phyloP scores from a whole-genome alignment of 2,329 filamentous ascomycete genomes.

The Phialophora expanda region DNA sequence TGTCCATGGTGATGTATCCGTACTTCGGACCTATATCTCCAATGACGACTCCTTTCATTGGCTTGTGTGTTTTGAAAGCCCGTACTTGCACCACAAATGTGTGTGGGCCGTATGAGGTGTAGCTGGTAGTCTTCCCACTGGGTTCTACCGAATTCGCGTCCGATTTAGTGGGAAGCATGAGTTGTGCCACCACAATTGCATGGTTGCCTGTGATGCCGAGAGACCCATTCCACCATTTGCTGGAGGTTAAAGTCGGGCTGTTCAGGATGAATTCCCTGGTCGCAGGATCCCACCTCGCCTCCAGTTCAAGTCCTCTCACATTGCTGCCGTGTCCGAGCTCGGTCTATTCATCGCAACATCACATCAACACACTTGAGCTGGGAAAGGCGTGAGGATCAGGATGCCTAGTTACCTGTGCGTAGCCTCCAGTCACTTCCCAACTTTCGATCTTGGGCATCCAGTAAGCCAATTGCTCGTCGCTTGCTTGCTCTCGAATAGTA shows the following conservation, averaged over 20 bases:
- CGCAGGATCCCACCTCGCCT: too few species aligned
- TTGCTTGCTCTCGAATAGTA: conserved; percentile 56
- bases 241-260: too few species aligned
- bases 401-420: conserved; percentile 53
- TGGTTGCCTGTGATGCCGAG: too few species aligned
- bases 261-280: too few species aligned
- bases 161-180: too few species aligned
- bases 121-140: not conserved
- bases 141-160: too few species aligned
- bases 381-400: not conserved
- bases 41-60: conserved; percentile 55
- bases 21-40: conserved; percentile 63
- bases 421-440: conserved; percentile 57
- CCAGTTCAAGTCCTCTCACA: too few species aligned
- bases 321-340: too few species aligned
- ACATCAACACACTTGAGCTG: too few species aligned
- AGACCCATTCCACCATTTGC: too few species aligned
- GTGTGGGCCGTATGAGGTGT: conserved; percentile 42
- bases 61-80: conserved; percentile 54
- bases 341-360: too few species aligned
- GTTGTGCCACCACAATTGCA: too few species aligned
- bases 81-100: conserved; percentile 60
- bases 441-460: conserved; percentile 57
- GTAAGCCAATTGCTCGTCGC: conserved; percentile 52
- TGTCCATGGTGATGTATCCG: conserved; percentile 59